These are phyloP conservation scores for Aureobasidium sp. DNA, from an alignment of 2,329 filamentous ascomycete genomes.

Conservation along the genomic window DNA sequence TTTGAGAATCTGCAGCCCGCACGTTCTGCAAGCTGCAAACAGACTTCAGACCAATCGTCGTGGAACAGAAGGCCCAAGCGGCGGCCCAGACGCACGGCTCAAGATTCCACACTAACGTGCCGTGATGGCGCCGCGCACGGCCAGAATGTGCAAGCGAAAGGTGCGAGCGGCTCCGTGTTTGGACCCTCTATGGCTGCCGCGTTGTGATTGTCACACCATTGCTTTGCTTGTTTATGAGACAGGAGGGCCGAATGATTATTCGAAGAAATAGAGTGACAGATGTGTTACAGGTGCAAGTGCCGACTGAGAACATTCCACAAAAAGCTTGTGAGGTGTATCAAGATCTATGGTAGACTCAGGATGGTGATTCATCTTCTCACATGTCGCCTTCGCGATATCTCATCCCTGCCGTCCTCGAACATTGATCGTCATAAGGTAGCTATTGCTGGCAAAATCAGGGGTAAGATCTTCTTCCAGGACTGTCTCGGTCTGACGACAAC, in stretches of 20 bases:
- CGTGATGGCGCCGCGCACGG: neutral
- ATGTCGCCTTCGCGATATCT: too few relatives aligned
- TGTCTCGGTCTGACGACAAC: too few relatives aligned
- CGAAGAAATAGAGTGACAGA: neutral
- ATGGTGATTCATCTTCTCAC: neutral
- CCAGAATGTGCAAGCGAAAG: slow-evolving; percentile 9
- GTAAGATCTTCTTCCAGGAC: neutral
- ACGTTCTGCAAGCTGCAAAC: neutral
- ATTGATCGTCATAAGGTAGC: neutral
- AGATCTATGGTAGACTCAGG: too few relatives aligned
- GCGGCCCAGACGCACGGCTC: neutral
- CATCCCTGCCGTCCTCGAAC: neutral
- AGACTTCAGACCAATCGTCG: neutral
- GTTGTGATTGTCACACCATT: too few relatives aligned
- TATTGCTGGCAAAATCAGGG: neutral
- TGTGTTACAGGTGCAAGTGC: slow-evolving; percentile 4
- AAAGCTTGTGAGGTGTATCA: neutral
- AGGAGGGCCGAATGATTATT: neutral
- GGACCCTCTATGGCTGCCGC: neutral
- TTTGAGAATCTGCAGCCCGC: neutral
- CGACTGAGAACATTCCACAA: neutral
- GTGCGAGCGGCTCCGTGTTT: neutral
- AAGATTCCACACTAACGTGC: neutral
- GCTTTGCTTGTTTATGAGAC: slow-evolving; percentile 4
- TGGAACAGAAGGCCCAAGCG: slow-evolving; percentile 9